phyloP scores from a whole-genome alignment of 495 filamentous ascomycete species.

The Xylaria venustula region DNA sequence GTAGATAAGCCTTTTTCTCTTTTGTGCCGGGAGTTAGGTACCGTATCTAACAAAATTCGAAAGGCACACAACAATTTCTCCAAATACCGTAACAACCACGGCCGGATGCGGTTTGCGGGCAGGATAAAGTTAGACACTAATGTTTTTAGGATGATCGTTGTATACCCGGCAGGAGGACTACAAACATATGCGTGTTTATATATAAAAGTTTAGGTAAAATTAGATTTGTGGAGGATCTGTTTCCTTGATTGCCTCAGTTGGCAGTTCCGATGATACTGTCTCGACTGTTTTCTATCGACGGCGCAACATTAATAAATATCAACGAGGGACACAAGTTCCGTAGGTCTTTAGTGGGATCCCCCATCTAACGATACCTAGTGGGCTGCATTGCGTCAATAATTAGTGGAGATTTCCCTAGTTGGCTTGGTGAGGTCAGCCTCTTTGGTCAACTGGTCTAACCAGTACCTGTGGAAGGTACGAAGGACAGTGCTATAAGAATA shows the following conservation, averaged over 20 bases:
- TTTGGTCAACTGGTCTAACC: too few relatives aligned
- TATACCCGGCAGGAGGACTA: not conserved
- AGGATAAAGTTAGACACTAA: not conserved
- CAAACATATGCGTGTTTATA: not conserved
- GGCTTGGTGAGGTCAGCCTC: too few relatives aligned
- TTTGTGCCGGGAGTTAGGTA: not conserved
- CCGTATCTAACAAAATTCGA: not conserved
- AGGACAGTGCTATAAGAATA: too few relatives aligned
- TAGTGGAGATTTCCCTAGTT: too few relatives aligned
- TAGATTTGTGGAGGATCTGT: not conserved
- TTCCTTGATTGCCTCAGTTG: not conserved
- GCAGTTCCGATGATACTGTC: not conserved
- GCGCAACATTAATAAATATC: too few relatives aligned
- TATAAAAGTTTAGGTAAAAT: not conserved
- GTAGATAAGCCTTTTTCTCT: not conserved
- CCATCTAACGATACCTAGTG: too few relatives aligned
- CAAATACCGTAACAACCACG: constrained; percentile 6
- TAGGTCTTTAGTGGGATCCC: not conserved
- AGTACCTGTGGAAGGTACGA: too few relatives aligned
- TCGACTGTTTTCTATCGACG: not conserved
- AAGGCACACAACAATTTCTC: constrained; percentile 4
- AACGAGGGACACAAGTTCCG: not conserved
- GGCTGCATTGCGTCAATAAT: too few relatives aligned
- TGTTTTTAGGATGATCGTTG: not conserved
- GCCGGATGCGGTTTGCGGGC: constrained; percentile 8